Conservation (phyloP, 2,329 filamentous ascomycete genomes). For the Arthrobotrys musiformis region DNA sequence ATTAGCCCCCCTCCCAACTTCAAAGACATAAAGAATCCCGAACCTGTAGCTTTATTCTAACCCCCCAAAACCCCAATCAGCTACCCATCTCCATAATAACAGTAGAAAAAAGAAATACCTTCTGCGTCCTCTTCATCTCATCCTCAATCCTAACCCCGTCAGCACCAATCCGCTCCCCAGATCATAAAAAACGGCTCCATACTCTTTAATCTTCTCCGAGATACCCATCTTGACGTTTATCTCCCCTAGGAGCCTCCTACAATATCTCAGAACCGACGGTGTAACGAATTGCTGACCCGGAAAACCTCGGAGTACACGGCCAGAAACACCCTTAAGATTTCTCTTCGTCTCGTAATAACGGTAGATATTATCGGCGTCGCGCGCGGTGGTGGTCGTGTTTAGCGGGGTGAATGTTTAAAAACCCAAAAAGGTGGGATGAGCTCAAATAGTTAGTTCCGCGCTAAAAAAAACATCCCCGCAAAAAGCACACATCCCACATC, state of each 20-base stretch:
- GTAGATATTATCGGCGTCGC: too few relatives aligned
- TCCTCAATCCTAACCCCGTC: slow-evolving; percentile 83
- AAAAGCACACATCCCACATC: neutral
- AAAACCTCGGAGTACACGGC: too few relatives aligned
- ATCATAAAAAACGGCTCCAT: slow-evolving; percentile 61
- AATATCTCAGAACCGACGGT: too few relatives aligned
- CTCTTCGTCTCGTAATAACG: too few relatives aligned
- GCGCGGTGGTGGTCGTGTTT: too few relatives aligned
- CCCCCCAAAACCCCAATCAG: neutral
- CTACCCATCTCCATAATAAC: neutral
- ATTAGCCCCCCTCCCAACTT: neutral
- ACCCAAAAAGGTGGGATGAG: too few relatives aligned
- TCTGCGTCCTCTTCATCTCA: slow-evolving; percentile 99
- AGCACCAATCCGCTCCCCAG: neutral
- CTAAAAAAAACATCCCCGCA: too few relatives aligned
- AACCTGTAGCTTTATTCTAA: slow-evolving; percentile 99
- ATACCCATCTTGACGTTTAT: slow-evolving; percentile 84
- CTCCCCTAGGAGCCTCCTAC: too few relatives aligned
- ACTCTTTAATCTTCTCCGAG: slow-evolving; percentile 99
- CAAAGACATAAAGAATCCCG: slow-evolving; percentile 60
- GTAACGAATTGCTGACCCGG: too few relatives aligned
- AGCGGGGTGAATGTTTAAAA: too few relatives aligned
- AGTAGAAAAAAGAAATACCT: slow-evolving; percentile 74
- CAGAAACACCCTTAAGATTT: too few relatives aligned
- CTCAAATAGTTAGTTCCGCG: too few relatives aligned